Conservation (phyloP, 352 stramenopile species). For the Globisporangium cylindrosporum region DNA sequence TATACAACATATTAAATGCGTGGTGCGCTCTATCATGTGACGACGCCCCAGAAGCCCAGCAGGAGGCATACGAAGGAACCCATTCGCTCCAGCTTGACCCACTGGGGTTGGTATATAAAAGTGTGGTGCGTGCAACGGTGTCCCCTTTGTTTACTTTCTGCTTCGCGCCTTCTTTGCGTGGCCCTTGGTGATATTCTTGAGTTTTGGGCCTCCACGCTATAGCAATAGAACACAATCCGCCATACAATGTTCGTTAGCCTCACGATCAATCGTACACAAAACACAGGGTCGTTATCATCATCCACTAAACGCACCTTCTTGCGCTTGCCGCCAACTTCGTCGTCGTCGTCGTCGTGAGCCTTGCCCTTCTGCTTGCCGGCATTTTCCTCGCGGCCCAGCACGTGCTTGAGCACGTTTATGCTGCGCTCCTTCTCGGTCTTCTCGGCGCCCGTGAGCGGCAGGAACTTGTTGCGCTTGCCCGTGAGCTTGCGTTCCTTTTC, state of each 20-base stretch:
- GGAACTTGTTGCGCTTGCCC: constrained; percentile 83
- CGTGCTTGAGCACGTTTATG: constrained; percentile 73
- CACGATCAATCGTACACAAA: background rate
- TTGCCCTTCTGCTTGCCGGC: constrained; percentile 72
- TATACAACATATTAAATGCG: constrained; percentile 19
- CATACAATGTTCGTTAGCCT: no score
- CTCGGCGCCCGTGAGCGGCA: constrained; percentile 68
- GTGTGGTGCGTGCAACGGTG: background rate
- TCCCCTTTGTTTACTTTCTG: constrained; percentile 32
- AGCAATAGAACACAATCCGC: no score
- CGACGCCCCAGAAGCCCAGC: background rate
- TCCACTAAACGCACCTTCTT: constrained; percentile 43
- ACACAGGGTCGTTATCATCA: background rate
- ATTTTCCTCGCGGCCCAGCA: constrained; percentile 76
- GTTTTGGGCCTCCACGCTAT: constrained; percentile 36
- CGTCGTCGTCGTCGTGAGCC: constrained; percentile 49
- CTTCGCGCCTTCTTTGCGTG: constrained; percentile 57
- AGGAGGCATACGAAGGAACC: background rate
- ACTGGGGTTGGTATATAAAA: background rate
- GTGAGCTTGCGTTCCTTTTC: constrained; percentile 89
- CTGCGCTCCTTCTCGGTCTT: constrained; percentile 78
- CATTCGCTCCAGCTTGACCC: background rate
- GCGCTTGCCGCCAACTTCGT: constrained; percentile 43
- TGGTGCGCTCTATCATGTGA: constrained; percentile 17
- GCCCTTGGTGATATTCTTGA: constrained; percentile 78